Evolutionary conservation across 345 rosid genomes (phyloP), one percentile per base, ranked within the genome.

Genomic region (Erysimum cheiranthoides): DNA sequence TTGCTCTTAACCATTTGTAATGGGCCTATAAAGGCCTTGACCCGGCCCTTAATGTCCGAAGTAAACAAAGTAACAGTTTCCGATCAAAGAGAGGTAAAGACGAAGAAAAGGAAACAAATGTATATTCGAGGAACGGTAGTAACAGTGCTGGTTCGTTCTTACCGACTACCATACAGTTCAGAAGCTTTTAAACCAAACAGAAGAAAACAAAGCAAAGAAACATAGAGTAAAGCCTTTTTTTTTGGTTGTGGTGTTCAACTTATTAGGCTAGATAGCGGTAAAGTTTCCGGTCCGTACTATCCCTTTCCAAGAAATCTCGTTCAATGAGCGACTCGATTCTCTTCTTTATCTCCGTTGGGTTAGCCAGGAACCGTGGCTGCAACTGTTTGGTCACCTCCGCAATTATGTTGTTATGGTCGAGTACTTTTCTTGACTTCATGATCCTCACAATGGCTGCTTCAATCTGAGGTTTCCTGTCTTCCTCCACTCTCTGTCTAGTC

Each of bases 381-480:
- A 95, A 78, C 84, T 92, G 99, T 89, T 90, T 92, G 7, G 98
- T 92, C 14, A 92, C 98, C 82, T 95, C 99, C 0, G 97, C 81
- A 40, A 95, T 89, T 73, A 95, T 79, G 67, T 95, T 92, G 86
- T 95, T 92, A 80, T 95, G 99, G 85, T 92, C 99, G 62, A 95
- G 82, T 45, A 90, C 90, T 82, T 88, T 92, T 77, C 99, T 88
- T 3, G 99, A 95, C 81, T 95, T 95, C 99, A 95, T 95, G 81
- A 95, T 90, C 84, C 99, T 88, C 72, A 95, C 99, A 6, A 95
- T 82, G 13, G 99, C 98, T 6, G 99, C 99, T 86, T 95, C 99
- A 21, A 95, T 95, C 86, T 92, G 98, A 9, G 98, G 97, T 80
- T 92, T 92, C 85, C 99, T 86, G 73, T 95, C 99, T 82, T 95